These are phyloP conservation scores for Rhodotorula glutinis DNA, from an alignment of 1,284 basidiomycete species.

Conservation along the genomic window DNA sequence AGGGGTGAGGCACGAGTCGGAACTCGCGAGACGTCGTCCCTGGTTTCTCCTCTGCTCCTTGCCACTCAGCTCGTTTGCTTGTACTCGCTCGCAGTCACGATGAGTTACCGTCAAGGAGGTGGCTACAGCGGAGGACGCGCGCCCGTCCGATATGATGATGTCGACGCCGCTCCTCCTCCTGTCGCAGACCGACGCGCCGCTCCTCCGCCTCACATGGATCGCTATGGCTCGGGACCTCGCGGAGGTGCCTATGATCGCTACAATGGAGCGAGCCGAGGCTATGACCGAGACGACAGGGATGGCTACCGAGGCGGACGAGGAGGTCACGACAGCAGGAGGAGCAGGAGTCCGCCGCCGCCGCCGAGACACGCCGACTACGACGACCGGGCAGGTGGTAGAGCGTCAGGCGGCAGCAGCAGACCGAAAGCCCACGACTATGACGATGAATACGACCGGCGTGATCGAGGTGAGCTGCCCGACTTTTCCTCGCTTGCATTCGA, in stretches of 20 bases:
- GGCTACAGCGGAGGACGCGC: neutral
- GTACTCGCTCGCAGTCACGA: no score
- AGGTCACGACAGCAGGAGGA: conserved; percentile 18
- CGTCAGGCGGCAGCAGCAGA: neutral
- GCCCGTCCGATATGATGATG: conserved; percentile 8
- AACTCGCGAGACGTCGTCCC: no score
- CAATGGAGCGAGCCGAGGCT: neutral
- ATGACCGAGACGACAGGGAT: neutral
- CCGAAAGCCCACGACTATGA: conserved; percentile 15
- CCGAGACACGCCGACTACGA: conserved; percentile 2
- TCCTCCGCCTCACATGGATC: neutral
- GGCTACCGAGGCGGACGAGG: neutral
- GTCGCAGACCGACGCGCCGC: neutral
- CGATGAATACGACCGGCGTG: conserved; percentile 6
- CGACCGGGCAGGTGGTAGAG: neutral
- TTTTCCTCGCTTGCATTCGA: neutral
- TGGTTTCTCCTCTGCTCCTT: neutral
- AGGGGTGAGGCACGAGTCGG: no score
- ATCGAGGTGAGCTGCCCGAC: neutral
- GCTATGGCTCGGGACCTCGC: neutral
- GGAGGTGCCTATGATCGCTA: neutral
- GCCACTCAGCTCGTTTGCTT: no score
- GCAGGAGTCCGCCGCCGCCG: conserved; percentile 17
- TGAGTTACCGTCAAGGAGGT: conserved; percentile 5
- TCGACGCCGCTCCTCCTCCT: neutral